Evolutionary conservation across 305 asterid species (phyloP), one percentile per base, ranked within the genome.

Genomic region (Fraxinus dipetala): DNA sequence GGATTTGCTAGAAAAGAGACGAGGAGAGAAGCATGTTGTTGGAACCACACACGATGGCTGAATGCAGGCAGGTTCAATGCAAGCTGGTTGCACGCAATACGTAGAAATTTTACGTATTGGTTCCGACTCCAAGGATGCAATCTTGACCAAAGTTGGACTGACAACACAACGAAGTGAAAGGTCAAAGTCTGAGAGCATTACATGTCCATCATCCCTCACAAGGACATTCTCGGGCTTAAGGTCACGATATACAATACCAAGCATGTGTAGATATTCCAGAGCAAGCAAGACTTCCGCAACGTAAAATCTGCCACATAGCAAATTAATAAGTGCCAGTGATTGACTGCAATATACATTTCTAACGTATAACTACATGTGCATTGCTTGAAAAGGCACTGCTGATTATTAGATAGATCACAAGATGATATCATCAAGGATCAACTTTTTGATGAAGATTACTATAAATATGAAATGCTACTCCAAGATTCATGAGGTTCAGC

Each of bases 141-240:
- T 85, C 83, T 91, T 93, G 80, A 93, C 92, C 7, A 93, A 87
- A 32, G 97, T 93, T 1, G 97, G 96, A 88, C 94, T 93, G 67
- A 91, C 92, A 56, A 89, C 83, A 79, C 97, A 93, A 31, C 97
- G 92, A 73, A 93, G 97, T 35, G 97, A 92, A n/a, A 93, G 93
- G 72, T 93, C 97, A 56, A 93, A 93, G 80, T 93, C 97, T 4
- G 97, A 91, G 75, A 93, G 93, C 97, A 93, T 93, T 82, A 93
- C 92, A 63, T 93, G 97, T 6, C 97, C 97, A 78, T 93, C 97
- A 5, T 93, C 97, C 81, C 97, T 87, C 43, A 93, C 97, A 20
- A 93, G 93, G 84, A 93, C 92, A 26, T 93, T 93, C 83, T 93
- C 97, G 6, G 97, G 97, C 78, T 93, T 93, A 10, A 93, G 96